These are phyloP conservation scores for Phialophora expanda DNA, from an alignment of 2,329 filamentous ascomycete genomes.

Conservation along the genomic window DNA sequence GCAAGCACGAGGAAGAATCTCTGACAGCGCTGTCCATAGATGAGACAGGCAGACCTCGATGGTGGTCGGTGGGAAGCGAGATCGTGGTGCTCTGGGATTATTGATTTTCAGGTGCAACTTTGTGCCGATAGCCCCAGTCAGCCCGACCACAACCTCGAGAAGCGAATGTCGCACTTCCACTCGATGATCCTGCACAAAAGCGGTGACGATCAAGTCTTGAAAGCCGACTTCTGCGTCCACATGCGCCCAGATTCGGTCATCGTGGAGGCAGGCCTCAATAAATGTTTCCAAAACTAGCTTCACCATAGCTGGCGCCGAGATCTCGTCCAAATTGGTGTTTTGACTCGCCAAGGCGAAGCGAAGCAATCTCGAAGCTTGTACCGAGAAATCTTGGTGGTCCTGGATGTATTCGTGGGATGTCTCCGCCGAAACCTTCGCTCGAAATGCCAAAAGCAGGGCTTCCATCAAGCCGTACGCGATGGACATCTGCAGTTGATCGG, in stretches of 20 bases:
- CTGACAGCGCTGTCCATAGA: constrained; percentile 53
- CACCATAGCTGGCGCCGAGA: constrained; percentile 28
- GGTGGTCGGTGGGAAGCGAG: constrained; percentile 36
- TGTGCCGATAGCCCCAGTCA: constrained; percentile 33
- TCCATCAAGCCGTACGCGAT: constrained; percentile 63
- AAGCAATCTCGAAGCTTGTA: constrained; percentile 30
- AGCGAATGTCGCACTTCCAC: constrained; percentile 35
- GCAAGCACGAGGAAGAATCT: constrained; percentile 49
- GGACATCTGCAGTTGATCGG: constrained; percentile 54
- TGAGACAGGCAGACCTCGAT: constrained; percentile 46
- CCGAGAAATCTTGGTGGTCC: constrained; percentile 40
- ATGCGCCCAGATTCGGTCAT: constrained; percentile 52
- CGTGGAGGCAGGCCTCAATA: constrained; percentile 56
- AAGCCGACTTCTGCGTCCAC: constrained; percentile 27
- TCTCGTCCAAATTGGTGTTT: constrained; percentile 16
- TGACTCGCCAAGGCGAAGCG: constrained; percentile 30
- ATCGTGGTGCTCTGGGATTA: constrained; percentile 34
- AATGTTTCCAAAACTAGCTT: constrained; percentile 51
- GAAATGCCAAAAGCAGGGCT: constrained; percentile 61
- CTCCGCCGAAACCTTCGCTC: constrained; percentile 51
- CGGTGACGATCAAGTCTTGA: constrained; percentile 26
- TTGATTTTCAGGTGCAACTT: constrained; percentile 35
- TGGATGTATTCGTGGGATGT: constrained; percentile 42
- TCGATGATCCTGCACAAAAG: constrained; percentile 45
- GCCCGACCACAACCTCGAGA: constrained; percentile 35